Evolutionary conservation across 2,329 filamentous ascomycete species (phyloP).

Genomic region (Aschersonia sp.): DNA sequence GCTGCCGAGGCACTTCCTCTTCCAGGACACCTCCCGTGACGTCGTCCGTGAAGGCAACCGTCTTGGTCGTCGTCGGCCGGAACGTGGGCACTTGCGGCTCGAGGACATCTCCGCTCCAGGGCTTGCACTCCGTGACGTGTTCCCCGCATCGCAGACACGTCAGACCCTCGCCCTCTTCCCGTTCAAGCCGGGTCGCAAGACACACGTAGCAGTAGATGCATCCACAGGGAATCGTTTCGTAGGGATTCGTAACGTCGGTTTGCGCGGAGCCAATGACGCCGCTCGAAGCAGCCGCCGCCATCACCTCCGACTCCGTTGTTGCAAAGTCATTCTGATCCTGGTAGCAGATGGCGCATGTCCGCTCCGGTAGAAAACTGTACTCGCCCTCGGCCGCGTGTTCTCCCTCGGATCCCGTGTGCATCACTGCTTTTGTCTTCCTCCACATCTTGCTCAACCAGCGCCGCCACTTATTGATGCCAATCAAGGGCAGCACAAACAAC

Average conservation of each 20-base stretch:
- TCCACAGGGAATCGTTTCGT: constrained; percentile 76
- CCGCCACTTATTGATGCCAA: constrained; percentile 86
- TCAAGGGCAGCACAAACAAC: constrained; percentile 91
- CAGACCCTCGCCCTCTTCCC: constrained; percentile 91
- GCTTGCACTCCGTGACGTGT: constrained; percentile 67
- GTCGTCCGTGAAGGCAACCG: constrained; percentile 48
- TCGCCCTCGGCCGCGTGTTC: constrained; percentile 51
- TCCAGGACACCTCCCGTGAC: constrained; percentile 20
- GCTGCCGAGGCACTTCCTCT: constrained; percentile 10
- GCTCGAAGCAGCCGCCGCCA: constrained; percentile 54
- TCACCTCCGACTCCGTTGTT: constrained; percentile 58
- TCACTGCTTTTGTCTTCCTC: constrained; percentile 59
- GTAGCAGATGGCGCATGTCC: constrained; percentile 95
- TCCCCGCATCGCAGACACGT: constrained; percentile 79
- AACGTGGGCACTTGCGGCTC: constrained; percentile 32
- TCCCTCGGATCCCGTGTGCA: constrained; percentile 31
- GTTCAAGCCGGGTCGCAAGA: constrained; percentile 75
- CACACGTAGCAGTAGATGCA: constrained; percentile 96
- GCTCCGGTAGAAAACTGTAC: constrained; percentile 72
- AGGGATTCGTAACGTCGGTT: constrained; percentile 92
- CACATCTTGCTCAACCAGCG: constrained; percentile 79
- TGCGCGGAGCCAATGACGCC: constrained; percentile 78
- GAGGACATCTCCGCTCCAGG: constrained; percentile 84
- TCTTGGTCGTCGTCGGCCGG: constrained; percentile 32
- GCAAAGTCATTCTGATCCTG: constrained; percentile 70